Base-by-base conservation (phyloP, 177 flowering plant genomes). In the Vitis hybrid region DNA sequence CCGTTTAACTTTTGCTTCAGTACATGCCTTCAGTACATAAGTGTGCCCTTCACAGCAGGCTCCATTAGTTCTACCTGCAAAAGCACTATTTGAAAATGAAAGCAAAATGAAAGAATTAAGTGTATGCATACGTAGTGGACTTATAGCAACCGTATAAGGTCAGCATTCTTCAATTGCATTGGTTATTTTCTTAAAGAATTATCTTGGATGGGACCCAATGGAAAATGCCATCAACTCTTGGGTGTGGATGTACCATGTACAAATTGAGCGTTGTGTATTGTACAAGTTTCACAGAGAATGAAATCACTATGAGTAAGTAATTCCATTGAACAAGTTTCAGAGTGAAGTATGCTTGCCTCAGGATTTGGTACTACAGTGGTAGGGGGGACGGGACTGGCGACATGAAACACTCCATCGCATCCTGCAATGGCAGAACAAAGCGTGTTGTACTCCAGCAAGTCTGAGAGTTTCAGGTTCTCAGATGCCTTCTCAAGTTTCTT, bases 1-100 rank as follows among this genome's bases (percentile, higher is more conserved):
- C 59, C 93, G 79, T 72, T 80, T 83, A 6, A 91, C 88, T 54
- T 82, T 83, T 50, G 83, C 84, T 70, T 85, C 93, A 15, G 74
- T 62, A 61, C 90, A 84, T 54, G 95, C 95, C 81, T 89, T 83
- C 0, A 94, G 87, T 50, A 94, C 97, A 82, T 92, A 7, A 80
- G 81, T 2, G 97, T 92, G 29, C 98, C 97, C 59, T 74, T 85
- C 11, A 89, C 84, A 64, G 95, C 97, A 48, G 97, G 97, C 63
- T 81, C 91, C 67, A 92, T 63, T 72, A 94, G 3, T 56, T 92
- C 88, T 63, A 81, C 87, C 97, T 92, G 84, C 77, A 39, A 26
- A 55, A 63, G 12, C 12, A 10, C 3, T 4, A 13, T 20, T 16
- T 55, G 7, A 39, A 39, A 34, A 34, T 34, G 45, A 39, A 7